Evolutionary conservation across 345 rosid genomes (phyloP).

Genomic region (Brassica napus): DNA sequence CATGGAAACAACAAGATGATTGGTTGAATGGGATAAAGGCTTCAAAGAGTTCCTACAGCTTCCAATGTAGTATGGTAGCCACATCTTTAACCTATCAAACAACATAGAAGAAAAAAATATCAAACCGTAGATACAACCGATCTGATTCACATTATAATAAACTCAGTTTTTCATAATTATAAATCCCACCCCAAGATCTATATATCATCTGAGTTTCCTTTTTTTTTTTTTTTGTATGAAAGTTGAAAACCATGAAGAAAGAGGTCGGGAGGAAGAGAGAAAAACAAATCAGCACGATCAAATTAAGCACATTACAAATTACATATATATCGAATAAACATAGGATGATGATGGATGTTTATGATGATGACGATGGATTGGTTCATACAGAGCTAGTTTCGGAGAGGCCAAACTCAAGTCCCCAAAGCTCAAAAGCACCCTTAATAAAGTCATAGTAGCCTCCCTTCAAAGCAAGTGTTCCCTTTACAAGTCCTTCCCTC

Average conservation of each 20-base stretch:
- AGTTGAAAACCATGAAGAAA: not conserved
- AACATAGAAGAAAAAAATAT: slow-evolving; percentile 39
- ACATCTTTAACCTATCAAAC: slow-evolving; percentile 95
- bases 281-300: slow-evolving; percentile 28
- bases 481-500: slow-evolving; percentile 80
- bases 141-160: slow-evolving; percentile 21
- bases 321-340: slow-evolving; percentile 20
- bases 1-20: slow-evolving; percentile 25
- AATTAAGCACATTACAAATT: slow-evolving; percentile 36
- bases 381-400: slow-evolving; percentile 81
- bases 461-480: slow-evolving; percentile 79
- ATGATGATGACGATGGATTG: slow-evolving; percentile 40
- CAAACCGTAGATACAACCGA: slow-evolving; percentile 41
- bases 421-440: slow-evolving; percentile 95
- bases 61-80: slow-evolving; percentile 98
- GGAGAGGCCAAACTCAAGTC: slow-evolving; percentile 73
- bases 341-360: slow-evolving; percentile 20
- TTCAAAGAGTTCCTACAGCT: slow-evolving; percentile 63
- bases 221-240: slow-evolving; percentile 11
- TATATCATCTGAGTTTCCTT: slow-evolving; percentile 1
- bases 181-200: not conserved
- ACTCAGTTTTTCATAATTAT: not conserved
- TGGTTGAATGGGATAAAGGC: slow-evolving; percentile 35
- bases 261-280: slow-evolving; percentile 14
- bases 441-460: slow-evolving; percentile 86